A percentile compares a stretch with the other conserved stretches of the same genome.
These are phyloP conservation scores for Trametes meyenii DNA, from an alignment of 768 basidiomycete species.

Conservation along the genomic window DNA sequence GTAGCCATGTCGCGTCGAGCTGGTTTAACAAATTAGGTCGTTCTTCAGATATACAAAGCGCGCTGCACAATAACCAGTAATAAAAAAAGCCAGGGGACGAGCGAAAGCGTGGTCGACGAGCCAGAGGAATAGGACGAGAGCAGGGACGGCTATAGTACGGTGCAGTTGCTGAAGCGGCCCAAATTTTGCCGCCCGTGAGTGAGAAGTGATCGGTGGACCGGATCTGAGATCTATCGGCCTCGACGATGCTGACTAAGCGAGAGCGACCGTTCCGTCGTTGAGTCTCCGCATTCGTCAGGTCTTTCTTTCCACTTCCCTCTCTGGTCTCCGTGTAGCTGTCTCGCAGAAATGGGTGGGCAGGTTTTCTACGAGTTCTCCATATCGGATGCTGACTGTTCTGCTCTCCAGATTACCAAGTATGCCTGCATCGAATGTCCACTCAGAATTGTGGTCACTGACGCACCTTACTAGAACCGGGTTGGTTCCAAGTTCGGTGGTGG, in stretches of 20 bases:
- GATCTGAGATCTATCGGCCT: slow-evolving; percentile 15
- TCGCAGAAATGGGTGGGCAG: slow-evolving; percentile 19
- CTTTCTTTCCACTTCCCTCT: background rate
- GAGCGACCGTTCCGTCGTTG: background rate
- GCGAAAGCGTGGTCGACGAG: background rate
- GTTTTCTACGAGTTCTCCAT: background rate
- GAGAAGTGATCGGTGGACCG: slow-evolving; percentile 11
- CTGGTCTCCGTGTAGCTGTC: background rate
- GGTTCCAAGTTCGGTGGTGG: slow-evolving; percentile 96
- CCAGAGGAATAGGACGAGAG: background rate
- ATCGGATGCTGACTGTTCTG: background rate
- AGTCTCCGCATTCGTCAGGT: too few relatives aligned
- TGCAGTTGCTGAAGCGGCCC: slow-evolving; percentile 8
- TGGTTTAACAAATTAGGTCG: background rate
- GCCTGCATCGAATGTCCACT: slow-evolving; percentile 14
- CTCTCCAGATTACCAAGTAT: slow-evolving; percentile 69
- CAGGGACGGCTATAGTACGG: background rate
- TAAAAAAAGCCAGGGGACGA: background rate
- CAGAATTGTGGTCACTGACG: slow-evolving; percentile 8
- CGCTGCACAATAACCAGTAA: too few relatives aligned
- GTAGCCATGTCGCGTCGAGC: slow-evolving; percentile 39
- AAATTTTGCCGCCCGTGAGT: slow-evolving; percentile 26
- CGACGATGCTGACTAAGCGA: slow-evolving; percentile 19
- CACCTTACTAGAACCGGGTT: slow-evolving; percentile 76
- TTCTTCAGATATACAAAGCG: background rate